Conservation (phyloP, 345 rosid genomes). For the Camelina neglecta region DNA sequence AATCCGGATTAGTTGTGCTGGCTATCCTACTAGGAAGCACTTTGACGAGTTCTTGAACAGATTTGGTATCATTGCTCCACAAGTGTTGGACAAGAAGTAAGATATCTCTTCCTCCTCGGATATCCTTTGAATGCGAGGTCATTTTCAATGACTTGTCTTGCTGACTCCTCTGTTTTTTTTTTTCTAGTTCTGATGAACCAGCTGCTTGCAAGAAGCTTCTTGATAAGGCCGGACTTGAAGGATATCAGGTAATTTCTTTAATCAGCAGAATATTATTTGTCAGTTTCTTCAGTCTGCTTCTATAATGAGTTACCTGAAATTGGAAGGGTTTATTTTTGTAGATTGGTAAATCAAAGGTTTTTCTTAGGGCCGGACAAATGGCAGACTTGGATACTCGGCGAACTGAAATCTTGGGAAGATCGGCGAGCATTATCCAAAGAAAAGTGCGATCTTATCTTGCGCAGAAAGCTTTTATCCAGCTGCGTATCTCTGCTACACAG, state of each 20-base stretch:
- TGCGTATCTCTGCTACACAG: conserved; percentile 64
- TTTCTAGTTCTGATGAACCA: conserved; percentile 68
- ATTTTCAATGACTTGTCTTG: conserved; percentile 24
- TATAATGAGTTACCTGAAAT: conserved; percentile 35
- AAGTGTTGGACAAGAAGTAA: conserved; percentile 81
- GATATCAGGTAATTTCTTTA: conserved; percentile 74
- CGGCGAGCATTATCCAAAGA: conserved; percentile 94
- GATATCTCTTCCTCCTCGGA: conserved; percentile 28
- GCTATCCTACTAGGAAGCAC: conserved; percentile 90
- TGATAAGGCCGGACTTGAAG: conserved; percentile 79
- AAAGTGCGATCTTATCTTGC: conserved; percentile 91
- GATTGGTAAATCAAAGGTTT: conserved; percentile 96
- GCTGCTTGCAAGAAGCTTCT: conserved; percentile 90
- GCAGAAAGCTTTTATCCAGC: conserved; percentile 61
- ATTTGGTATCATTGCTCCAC: conserved; percentile 82
- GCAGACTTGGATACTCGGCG: conserved; percentile 92
- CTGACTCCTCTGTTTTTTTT: conserved; percentile 8
- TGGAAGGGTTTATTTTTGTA: conserved; percentile 48
- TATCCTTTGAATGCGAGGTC: neutral
- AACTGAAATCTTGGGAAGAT: conserved; percentile 90
- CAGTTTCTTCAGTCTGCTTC: conserved; percentile 30
- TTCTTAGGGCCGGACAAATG: conserved; percentile 99
- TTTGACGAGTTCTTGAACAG: conserved; percentile 88
- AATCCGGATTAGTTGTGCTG: conserved; percentile 98
- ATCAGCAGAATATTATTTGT: neutral